These are phyloP conservation scores for Millerago galiae DNA, from an alignment of 805 yeast genomes.

Conservation along the genomic window DNA sequence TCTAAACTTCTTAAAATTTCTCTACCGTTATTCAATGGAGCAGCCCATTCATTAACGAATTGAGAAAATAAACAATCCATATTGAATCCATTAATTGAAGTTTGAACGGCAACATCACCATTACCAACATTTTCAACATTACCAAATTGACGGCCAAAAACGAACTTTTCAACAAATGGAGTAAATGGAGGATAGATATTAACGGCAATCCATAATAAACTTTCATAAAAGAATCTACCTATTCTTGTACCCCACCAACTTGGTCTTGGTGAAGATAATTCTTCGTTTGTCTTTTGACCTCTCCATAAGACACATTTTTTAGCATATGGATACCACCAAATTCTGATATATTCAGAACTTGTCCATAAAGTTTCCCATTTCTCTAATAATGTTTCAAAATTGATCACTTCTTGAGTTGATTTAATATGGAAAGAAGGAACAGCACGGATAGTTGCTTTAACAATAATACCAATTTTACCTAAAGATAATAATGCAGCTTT, in stretches of 20 bases:
- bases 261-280: slow-evolving; percentile 54
- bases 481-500: slow-evolving; percentile 78
- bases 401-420: slow-evolving; percentile 75
- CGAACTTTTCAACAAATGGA: slow-evolving; percentile 78
- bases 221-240: slow-evolving; percentile 77
- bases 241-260: slow-evolving; percentile 82
- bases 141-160: slow-evolving; percentile 82
- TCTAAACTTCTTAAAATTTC: slow-evolving; percentile 61
- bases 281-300: slow-evolving; percentile 68
- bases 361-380: slow-evolving; percentile 80
- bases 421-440: slow-evolving; percentile 79
- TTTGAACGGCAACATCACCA: slow-evolving; percentile 65
- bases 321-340: slow-evolving; percentile 98
- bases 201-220: slow-evolving; percentile 73
- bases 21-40: slow-evolving; percentile 76
- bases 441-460: slow-evolving; percentile 75
- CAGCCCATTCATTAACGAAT: slow-evolving; percentile 96
- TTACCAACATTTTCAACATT: slow-evolving; percentile 53
- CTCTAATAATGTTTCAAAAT: slow-evolving; percentile 65
- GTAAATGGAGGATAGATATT: slow-evolving; percentile 68
- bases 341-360: slow-evolving; percentile 81
- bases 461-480: slow-evolving; percentile 89
- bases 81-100: slow-evolving; percentile 80
- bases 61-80: slow-evolving; percentile 96
- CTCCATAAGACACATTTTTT: slow-evolving; percentile 86